Base-by-base conservation (phyloP, 148 eudicot species). In the Vaccinium darrowii region DNA sequence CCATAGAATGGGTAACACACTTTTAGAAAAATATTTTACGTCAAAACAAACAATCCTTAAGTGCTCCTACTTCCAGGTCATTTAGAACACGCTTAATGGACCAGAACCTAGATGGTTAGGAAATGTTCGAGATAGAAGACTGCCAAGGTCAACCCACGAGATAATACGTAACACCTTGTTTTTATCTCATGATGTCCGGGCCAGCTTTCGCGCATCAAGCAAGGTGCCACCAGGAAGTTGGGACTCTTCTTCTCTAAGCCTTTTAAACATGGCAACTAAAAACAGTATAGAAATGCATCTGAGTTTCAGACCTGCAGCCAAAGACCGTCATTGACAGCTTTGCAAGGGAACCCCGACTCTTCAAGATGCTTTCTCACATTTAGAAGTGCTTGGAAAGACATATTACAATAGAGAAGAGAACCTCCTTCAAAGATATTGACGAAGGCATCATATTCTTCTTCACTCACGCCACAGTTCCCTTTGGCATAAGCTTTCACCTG, bases 311-410 rank as follows among this genome's bases (percentile, higher is more conserved):
- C 99, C 99, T 97, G 99, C 87, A 97, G 87, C 99, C 99, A 97
- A 76, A 97, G 95, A 86, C 96, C 90, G 78, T 97, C 99, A 89
- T 95, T 95, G 87, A 97, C 93, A 79, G 99, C 96, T 92, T 94
- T 95, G 92, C 99, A 92, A 83, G 98, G 98, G 84, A 97, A 97
- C 56, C 98, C 98, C 89, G 93, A 86, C 87, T 97, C 99, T 91
- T 97, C 99, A 77, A 95, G 95, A 88, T 92, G 98, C 90, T 95
- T 97, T 89, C 99, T 93, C 88, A 93, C 98, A 92, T 93, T 92
- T 84, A 97, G 79, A 87, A 97, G 96, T 58, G 98, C 98, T 87
- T 97, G 96, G 88, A 97, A 97, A 69, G 99, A 93, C 99, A 97
- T 94, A 84, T 93, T 94, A 88, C 98, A 91, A 86, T 95, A 97